Evolutionary conservation across 2,329 filamentous ascomycete genomes (phyloP).

Genomic region (Penicillium sp.): DNA sequence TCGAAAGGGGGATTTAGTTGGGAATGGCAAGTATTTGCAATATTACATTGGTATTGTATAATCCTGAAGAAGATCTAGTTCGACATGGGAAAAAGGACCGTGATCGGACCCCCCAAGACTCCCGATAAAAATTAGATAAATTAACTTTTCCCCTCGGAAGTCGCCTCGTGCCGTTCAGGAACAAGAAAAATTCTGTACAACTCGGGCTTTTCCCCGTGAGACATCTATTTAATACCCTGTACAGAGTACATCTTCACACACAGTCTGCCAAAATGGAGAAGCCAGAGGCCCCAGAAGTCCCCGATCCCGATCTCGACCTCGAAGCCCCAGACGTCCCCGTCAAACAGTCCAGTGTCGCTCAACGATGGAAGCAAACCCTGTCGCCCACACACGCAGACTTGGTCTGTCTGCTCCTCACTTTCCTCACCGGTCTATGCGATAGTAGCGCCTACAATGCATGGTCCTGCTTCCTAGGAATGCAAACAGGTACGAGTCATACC

Average conservation of each 20-base stretch:
- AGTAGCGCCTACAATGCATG: slow-evolving; percentile 48
- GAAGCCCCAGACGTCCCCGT: slow-evolving; percentile 16
- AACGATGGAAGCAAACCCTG: slow-evolving; percentile 32
- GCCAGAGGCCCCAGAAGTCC: slow-evolving; percentile 2
- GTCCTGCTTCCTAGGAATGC: slow-evolving; percentile 50
- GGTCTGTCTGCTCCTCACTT: slow-evolving; percentile 40
- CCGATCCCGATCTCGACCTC: slow-evolving; percentile 21
- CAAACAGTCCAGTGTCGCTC: slow-evolving; percentile 14
- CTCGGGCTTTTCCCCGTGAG: neutral
- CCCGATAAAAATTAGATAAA: neutral
- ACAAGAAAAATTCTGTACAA: slow-evolving; percentile 1
- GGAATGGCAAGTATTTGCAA: too few relatives aligned
- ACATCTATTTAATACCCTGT: neutral
- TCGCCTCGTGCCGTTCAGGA: slow-evolving; percentile 5
- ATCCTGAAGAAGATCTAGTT: neutral
- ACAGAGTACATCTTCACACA: neutral
- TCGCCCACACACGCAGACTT: slow-evolving; percentile 36
- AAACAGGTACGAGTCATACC: slow-evolving; percentile 40
- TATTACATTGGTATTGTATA: too few relatives aligned
- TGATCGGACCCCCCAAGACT: neutral
- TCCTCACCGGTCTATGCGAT: slow-evolving; percentile 46
- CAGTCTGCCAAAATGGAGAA: slow-evolving; percentile 20
- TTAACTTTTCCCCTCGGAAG: slow-evolving; percentile 4
- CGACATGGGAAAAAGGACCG: neutral
- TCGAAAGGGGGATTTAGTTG: neutral